Conservation (phyloP, 1,139 yeast species). For the Scheffersomyces cryptocercus region DNA sequence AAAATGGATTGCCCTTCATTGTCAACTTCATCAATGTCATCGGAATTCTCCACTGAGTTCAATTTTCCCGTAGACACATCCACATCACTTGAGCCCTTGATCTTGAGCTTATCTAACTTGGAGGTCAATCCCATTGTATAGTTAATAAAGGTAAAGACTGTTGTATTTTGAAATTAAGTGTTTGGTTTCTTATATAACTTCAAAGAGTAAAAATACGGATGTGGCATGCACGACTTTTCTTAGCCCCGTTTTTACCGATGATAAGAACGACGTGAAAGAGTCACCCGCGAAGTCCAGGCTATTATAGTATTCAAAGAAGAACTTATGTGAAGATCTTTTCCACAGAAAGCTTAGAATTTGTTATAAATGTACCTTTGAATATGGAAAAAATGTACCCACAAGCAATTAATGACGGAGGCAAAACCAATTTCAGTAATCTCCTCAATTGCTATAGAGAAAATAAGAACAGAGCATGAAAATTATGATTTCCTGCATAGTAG, state of each 20-base stretch:
- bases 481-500: background rate
- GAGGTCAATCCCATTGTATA: conserved; percentile 37
- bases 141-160: background rate
- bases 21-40: conserved; percentile 89
- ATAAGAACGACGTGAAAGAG: background rate
- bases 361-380: background rate
- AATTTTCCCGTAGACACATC: conserved; percentile 2
- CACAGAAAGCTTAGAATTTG: background rate
- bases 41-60: conserved; percentile 26
- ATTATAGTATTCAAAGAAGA: too few relatives aligned
- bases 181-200: background rate
- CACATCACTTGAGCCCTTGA: conserved; percentile 15
- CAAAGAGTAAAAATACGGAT: background rate
- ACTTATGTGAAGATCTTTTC: too few relatives aligned
- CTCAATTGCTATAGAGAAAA: background rate
- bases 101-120: conserved; percentile 33
- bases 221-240: background rate
- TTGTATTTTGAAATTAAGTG: background rate
- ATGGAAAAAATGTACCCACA: too few relatives aligned
- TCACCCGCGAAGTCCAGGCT: background rate
- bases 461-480: background rate
- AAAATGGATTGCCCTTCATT: conserved; percentile 85
- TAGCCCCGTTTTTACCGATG: background rate
- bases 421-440: background rate
- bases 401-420: background rate